These are phyloP conservation scores for Candida dajiaensis DNA, from an alignment of 805 yeast genomes.

Conservation along the genomic window DNA sequence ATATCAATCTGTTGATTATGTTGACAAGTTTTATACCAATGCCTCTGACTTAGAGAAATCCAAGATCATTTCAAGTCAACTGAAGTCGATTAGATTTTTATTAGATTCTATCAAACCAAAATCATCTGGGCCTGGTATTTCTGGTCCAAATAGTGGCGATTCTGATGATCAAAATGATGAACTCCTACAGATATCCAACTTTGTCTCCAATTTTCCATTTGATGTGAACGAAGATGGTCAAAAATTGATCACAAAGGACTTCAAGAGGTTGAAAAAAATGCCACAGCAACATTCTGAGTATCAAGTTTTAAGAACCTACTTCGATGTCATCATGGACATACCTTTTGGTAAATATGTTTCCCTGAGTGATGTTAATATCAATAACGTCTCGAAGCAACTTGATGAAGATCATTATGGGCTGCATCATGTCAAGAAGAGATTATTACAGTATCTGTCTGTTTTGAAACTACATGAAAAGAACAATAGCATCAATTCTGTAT, in stretches of 20 bases:
- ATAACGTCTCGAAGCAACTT: constrained; percentile 46
- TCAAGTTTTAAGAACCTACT: constrained; percentile 57
- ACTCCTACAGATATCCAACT: constrained; percentile 27
- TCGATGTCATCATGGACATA: constrained; percentile 59
- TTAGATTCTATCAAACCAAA: constrained; percentile 39
- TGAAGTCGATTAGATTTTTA: constrained; percentile 43
- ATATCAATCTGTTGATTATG: constrained; percentile 26
- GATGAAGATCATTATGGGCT: constrained; percentile 80
- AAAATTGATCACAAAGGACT: constrained; percentile 41
- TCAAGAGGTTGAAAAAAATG: constrained; percentile 46
- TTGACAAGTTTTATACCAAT: constrained; percentile 43
- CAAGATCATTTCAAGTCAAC: constrained; percentile 47
- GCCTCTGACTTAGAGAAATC: constrained; percentile 49
- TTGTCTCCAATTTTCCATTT: constrained; percentile 21
- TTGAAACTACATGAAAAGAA: constrained; percentile 42
- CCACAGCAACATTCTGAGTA: constrained; percentile 52
- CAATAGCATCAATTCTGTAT: neutral
- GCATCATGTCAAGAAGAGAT: constrained; percentile 63
- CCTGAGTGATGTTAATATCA: constrained; percentile 37
- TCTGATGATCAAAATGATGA: constrained; percentile 32
- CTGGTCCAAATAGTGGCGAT: neutral
- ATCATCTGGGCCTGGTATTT: neutral
- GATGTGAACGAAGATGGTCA: constrained; percentile 36
- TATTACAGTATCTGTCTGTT: constrained; percentile 76
- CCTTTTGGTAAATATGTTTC: constrained; percentile 43